phyloP scores from a whole-genome alignment of 345 rosid genomes.

The Ceriops zippeliana region DNA sequence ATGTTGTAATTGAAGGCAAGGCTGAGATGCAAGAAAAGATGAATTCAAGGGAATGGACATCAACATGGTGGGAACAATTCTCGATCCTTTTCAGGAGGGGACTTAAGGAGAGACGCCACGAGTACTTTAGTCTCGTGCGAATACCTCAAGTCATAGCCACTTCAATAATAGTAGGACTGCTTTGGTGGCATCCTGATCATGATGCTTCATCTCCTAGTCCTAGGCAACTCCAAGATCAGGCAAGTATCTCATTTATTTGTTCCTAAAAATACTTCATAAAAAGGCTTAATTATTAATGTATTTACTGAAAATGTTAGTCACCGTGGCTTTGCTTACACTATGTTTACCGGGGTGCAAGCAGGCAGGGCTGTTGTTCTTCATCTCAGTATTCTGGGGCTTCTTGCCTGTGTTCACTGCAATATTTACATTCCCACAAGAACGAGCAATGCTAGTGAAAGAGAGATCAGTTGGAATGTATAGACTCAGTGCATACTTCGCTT shows the following conservation, averaged over 20 bases:
- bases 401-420: conserved; percentile 96
- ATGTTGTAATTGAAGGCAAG: conserved; percentile 39
- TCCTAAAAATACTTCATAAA: no score
- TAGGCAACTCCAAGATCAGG: conserved; percentile 85
- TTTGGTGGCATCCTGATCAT: conserved; percentile 90
- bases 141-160: conserved; percentile 88
- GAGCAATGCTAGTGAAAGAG: conserved; percentile 88
- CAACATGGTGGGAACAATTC: conserved; percentile 85
- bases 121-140: conserved; percentile 93
- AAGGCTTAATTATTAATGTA: no score
- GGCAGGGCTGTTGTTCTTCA: conserved; percentile 92
- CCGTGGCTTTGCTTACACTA: no score
- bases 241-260: conserved; percentile 10
- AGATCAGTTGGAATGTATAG: conserved; percentile 93
- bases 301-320: no score
- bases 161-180: conserved; percentile 75
- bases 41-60: conserved; percentile 78
- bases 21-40: conserved; percentile 22
- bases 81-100: conserved; percentile 74
- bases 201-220: conserved; percentile 23
- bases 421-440: conserved; percentile 95
- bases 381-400: conserved; percentile 96
- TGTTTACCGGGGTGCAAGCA: conserved; percentile 25
- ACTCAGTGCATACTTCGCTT: conserved; percentile 85
- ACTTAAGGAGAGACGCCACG: conserved; percentile 78